Percentiles rank a stretch among this genome's conserved stretches.
Evolutionary conservation across 179 eudicot species (phyloP).

Genomic region (Spergularia azorica): DNA sequence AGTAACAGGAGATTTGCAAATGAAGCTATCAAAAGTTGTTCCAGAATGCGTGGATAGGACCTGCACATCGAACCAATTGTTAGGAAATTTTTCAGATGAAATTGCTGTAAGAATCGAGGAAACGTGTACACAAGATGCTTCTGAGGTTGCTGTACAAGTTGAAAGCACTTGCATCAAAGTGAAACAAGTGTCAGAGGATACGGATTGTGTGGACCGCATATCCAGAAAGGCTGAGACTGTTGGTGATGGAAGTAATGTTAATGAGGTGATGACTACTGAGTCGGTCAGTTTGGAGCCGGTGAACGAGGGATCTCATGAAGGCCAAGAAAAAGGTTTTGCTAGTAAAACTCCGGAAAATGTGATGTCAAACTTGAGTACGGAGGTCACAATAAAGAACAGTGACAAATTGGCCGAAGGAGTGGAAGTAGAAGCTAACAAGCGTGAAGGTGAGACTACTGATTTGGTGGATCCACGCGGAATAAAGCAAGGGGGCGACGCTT

Average conservation of each 20-base stretch:
- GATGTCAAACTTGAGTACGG: background rate
- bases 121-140: background rate
- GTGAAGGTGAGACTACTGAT: background rate
- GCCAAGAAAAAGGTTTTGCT: background rate
- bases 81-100: constrained; percentile 4
- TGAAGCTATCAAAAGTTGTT: constrained; percentile 3
- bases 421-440: background rate
- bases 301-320: background rate
- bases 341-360: constrained; percentile 6
- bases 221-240: background rate
- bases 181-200: background rate
- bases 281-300: background rate
- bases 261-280: background rate
- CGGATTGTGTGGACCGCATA: no score
- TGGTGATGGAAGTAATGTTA: background rate
- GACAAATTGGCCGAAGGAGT: background rate
- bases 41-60: background rate
- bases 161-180: background rate
- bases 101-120: background rate
- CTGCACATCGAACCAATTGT: background rate
- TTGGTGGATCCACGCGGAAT: background rate
- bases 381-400: background rate
- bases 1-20: background rate
- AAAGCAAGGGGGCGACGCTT: constrained; percentile 8
- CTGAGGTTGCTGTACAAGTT: constrained; percentile 2